phyloP scores from a whole-genome alignment of 345 rosid genomes.

The Camelina laxa region DNA sequence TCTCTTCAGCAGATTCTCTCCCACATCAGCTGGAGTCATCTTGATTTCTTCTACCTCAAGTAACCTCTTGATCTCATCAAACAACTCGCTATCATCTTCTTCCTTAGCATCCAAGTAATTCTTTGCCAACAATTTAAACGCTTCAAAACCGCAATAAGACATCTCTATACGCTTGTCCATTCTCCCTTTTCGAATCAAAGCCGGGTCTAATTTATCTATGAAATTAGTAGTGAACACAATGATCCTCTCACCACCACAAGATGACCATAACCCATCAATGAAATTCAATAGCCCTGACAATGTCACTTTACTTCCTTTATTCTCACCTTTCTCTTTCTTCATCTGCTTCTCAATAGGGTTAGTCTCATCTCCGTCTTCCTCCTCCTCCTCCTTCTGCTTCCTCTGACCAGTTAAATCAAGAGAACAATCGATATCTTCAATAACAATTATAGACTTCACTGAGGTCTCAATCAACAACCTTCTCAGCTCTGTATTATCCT shows the following conservation, averaged over 20 bases:
- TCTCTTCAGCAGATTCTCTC: constrained; percentile 51
- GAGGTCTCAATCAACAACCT: constrained; percentile 59
- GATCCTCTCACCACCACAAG: constrained; percentile 55
- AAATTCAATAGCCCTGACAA: constrained; percentile 52
- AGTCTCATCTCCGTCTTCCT: constrained; percentile 23
- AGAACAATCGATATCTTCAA: constrained; percentile 80
- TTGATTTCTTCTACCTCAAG: constrained; percentile 44
- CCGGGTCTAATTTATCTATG: constrained; percentile 52
- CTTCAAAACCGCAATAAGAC: constrained; percentile 49
- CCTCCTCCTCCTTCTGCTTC: constrained; percentile 26
- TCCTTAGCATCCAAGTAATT: constrained; percentile 47
- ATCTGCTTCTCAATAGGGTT: background rate
- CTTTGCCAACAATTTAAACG: constrained; percentile 52
- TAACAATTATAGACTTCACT: constrained; percentile 54
- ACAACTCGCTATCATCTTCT: constrained; percentile 34
- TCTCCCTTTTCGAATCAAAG: constrained; percentile 53
- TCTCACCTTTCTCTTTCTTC: constrained; percentile 28
- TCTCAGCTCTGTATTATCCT: constrained; percentile 62
- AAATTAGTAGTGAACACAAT: constrained; percentile 57
- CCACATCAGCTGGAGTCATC: constrained; percentile 58
- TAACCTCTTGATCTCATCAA: constrained; percentile 34
- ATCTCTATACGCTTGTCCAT: constrained; percentile 56
- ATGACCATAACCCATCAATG: constrained; percentile 57
- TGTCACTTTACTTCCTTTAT: constrained; percentile 47
- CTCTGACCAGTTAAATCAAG: constrained; percentile 59